phyloP scores from a whole-genome alignment of 139 green algal genomes.

The Chlorella sorokiniana region DNA sequence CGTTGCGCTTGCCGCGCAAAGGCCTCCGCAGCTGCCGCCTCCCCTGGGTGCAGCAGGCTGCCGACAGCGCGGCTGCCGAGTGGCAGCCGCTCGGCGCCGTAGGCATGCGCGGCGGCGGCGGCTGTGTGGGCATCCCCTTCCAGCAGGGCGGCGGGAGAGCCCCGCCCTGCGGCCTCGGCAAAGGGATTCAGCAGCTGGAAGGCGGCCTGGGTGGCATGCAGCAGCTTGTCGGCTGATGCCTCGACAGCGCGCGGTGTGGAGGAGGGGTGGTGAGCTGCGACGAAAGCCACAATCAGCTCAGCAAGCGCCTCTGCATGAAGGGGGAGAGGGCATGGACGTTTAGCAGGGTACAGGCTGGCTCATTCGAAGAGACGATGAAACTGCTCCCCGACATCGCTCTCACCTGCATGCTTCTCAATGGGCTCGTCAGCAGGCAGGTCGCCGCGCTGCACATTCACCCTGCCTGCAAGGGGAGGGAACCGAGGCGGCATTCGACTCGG shows the following conservation, averaged over 20 bases:
- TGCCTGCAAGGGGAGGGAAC: not conserved
- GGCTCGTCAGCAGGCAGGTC: constrained; percentile 20
- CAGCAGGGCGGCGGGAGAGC: constrained; percentile 1
- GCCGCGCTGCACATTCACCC: constrained; percentile 21
- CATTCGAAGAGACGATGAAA: too few species aligned
- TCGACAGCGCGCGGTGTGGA: too few species aligned
- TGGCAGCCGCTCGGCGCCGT: constrained; percentile 14
- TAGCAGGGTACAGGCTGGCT: too few species aligned
- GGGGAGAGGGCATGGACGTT: not conserved
- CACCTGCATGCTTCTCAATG: not conserved
- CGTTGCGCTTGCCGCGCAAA: constrained; percentile 21
- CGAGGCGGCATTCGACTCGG: too few species aligned
- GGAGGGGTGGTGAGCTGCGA: constrained; percentile 11
- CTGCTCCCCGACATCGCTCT: too few species aligned
- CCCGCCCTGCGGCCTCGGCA: constrained; percentile 7
- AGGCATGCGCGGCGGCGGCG: not conserved
- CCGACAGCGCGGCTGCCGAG: not conserved
- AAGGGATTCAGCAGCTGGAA: constrained; percentile 19
- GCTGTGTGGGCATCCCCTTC: not conserved
- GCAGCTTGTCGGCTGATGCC: too few species aligned
- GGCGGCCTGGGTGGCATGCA: too few species aligned
- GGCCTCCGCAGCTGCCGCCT: constrained; percentile 18
- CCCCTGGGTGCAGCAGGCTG: constrained; percentile 9
- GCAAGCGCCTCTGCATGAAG: constrained; percentile 3
- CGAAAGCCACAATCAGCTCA: constrained; percentile 12